Base-by-base conservation (phyloP, 2,329 filamentous ascomycete species). In the Fusarium kyushuense region DNA sequence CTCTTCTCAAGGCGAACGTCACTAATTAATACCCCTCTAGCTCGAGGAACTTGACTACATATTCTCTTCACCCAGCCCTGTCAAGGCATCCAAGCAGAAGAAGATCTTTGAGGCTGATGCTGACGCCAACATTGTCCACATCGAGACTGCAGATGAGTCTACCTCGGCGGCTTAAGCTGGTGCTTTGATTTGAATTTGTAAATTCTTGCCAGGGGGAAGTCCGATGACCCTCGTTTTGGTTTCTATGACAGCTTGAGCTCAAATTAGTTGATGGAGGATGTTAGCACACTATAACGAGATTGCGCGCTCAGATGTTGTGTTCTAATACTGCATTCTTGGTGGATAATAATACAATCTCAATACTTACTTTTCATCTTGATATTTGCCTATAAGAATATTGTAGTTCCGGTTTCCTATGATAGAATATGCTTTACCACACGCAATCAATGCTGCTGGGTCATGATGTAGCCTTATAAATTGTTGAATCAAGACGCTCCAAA, bases 41-140 rank as follows among this genome's bases (percentile, higher is more conserved):
- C 72, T 74, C 1, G 72, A 74, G 40, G 72, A 74, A 19, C 54
- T 74, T 1, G 72, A 74, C 29, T 48, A 63, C 7, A 74, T 74
- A 46, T 74, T 74, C 35, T 49, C 72, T 0, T 71, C 72, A 1
- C 13, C 36, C 3, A 72, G 3, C 40, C 72, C 72, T 0, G 72
- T 74, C 21, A 72, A 70, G 59, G 33, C 66, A 1, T 74, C 72
- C 0, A 70, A 41, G 1, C 45, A 70, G 45, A 70, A 58, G 67
- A 73, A 71, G 58, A 4, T 62, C 1, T 73, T 70, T 6, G 66
- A 66, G 32, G 71, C 70, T 1, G 71, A 73, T 21, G 10, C 41
- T 2, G 1, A 69, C 3, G 69, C 47, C 29, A 73, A 73, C 33
- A 52, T 73, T 21, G 29, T 73, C 19, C 29, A 73, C n/a, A 58